Evolutionary conservation across 2,329 filamentous ascomycete species (phyloP).

Genomic region (Phoma sp.): DNA sequence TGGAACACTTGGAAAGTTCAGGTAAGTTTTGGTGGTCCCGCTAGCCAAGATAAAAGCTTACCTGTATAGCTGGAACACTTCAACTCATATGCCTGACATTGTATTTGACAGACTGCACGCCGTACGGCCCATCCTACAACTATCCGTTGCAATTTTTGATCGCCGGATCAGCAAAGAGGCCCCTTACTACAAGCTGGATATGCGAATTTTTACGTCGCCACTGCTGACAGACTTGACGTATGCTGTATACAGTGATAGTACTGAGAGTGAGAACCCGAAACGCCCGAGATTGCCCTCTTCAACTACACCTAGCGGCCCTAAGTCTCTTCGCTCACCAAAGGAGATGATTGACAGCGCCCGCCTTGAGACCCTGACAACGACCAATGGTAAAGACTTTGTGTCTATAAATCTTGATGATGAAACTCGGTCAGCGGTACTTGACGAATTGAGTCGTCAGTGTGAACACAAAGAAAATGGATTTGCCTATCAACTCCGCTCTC

Average conservation of each 20-base stretch:
- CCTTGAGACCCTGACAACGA: not conserved
- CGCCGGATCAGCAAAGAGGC: not conserved
- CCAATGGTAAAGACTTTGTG: not conserved
- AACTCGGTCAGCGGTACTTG: not conserved
- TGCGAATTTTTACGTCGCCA: constrained; percentile 14
- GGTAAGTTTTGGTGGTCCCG: not conserved
- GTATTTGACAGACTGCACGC: not conserved
- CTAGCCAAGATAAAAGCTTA: not conserved
- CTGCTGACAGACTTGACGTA: constrained; percentile 11
- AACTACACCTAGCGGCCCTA: not conserved
- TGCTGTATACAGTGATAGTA: constrained; percentile 4
- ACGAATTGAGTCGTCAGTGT: not conserved
- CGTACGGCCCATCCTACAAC: not conserved
- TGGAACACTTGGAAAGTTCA: not conserved
- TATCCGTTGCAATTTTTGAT: not conserved
- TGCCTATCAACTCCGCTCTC: not conserved
- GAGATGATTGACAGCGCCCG: no score
- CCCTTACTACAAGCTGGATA: constrained; percentile 15
- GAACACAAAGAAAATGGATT: not conserved
- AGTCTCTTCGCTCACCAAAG: not conserved
- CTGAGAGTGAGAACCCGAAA: not conserved
- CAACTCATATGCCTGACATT: not conserved
- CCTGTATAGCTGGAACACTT: not conserved
- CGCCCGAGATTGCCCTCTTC: no score
- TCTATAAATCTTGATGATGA: not conserved